A percentile compares a stretch with the other conserved stretches of the same genome.
phyloP scores from a whole-genome alignment of 2,329 filamentous ascomycete genomes.

The Neurospora crassa region DNA sequence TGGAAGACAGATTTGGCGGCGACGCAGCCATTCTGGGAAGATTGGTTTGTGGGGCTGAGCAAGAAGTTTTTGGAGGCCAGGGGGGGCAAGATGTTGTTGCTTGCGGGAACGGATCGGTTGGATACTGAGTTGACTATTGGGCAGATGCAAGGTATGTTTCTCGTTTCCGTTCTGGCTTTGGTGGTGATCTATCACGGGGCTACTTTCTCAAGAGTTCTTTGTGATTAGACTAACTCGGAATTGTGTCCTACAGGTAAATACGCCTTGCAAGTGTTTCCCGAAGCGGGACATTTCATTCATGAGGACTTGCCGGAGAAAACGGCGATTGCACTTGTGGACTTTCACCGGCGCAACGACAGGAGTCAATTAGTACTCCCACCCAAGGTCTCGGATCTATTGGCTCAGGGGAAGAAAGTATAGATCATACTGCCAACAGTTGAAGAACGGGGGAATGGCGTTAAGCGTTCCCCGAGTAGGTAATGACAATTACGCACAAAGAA shows the following conservation, averaged over 20 bases:
- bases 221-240: not conserved
- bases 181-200: conserved; percentile 7
- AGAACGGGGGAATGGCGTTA: not conserved
- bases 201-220: not conserved
- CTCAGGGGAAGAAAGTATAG: conserved; percentile 50
- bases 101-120: conserved; percentile 81
- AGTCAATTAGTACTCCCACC: conserved; percentile 78
- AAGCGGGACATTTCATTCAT: conserved; percentile 93
- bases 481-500: not conserved
- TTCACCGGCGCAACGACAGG: conserved; percentile 84
- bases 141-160: conserved; percentile 75
- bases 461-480: too few relatives aligned
- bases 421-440: not conserved
- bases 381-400: conserved; percentile 71
- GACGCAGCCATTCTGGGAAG: conserved; percentile 88
- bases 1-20: conserved; percentile 80
- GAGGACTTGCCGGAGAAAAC: conserved; percentile 91
- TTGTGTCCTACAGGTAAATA: conserved; percentile 60
- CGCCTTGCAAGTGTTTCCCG: conserved; percentile 85
- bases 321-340: conserved; percentile 76
- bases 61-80: conserved; percentile 74
- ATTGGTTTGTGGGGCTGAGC: conserved; percentile 84
- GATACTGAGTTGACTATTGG: conserved; percentile 92
- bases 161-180: not conserved
- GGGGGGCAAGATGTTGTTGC: conserved; percentile 74